Evolutionary conservation across 1,284 basidiomycete species (phyloP), one percentile per base, ranked within the genome.

Genomic region (Fomitiporia mediterranea): DNA sequence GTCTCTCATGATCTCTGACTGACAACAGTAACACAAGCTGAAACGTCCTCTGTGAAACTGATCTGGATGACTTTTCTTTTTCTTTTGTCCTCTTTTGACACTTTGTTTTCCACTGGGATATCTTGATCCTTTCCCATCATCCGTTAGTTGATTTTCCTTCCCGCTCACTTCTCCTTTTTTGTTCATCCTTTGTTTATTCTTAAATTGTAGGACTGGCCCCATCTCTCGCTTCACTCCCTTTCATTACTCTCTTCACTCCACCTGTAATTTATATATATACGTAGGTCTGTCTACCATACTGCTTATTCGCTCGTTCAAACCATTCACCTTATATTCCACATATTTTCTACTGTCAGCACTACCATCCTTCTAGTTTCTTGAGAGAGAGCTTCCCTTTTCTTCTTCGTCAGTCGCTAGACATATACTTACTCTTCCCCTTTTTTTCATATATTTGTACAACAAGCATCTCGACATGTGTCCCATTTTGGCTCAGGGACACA

Each of bases 1-100:
- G 80, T 75, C 63, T 63, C 60, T 55, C 52, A 61, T 43, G 42
- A 23, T n/a, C n/a, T n/a, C n/a, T n/a, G n/a, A n/a, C n/a, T n/a
- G n/a, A n/a, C n/a, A n/a, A n/a, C n/a, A n/a, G n/a, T n/a, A 21
- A 43, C 27, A 5, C 17, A 4, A 23, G 42, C 8, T 2, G 21
- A 7, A 9, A 19, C 42, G 21, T 43, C 27, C 42, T 9, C 39
- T 42, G 13, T 21, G 27, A n/a, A n/a, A n/a, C n/a, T n/a, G n/a
- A 43, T 19, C 42, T 23, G 40, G 27, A 6, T 15, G 21, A 17
- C 40, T 43, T 43, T 23, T 4, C 19, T 42, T 19, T 6, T n/a
- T 42, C 17, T 2, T 37, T 37, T 37, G 35, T 4, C 21, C 13
- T 23, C 19, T 23, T 43, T 19, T 39, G 42, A 43, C 19, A 23